Percentiles rank a stretch among this genome's conserved stretches.
Evolutionary conservation across 805 yeast genomes (phyloP).

Genomic region (Sugiyamaella valdiviana): DNA sequence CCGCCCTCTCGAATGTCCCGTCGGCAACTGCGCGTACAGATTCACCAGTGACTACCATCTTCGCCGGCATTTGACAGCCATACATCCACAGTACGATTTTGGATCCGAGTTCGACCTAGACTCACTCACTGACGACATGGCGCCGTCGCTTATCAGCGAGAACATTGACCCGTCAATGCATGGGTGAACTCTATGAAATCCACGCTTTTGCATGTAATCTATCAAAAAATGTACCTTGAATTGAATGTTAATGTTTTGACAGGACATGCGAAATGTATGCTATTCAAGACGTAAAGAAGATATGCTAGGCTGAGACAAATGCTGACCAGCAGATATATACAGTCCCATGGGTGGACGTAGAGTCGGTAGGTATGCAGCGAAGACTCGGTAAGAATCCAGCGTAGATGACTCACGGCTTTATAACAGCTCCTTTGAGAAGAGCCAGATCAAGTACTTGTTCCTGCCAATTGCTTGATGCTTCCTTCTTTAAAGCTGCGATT

Average conservation of each 20-base stretch:
- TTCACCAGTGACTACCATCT: constrained; percentile 36
- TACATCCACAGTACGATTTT: constrained; percentile 7
- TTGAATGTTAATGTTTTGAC: too few species aligned
- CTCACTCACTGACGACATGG: background rate
- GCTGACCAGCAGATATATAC: too few species aligned
- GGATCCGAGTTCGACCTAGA: background rate
- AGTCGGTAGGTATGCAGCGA: too few species aligned
- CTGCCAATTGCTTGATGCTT: background rate
- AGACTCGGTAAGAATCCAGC: too few species aligned
- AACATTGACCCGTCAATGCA: background rate
- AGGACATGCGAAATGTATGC: too few species aligned
- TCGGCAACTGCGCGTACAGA: constrained; percentile 28
- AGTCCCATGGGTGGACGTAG: too few species aligned
- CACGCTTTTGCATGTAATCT: too few species aligned
- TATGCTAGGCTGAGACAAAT: too few species aligned
- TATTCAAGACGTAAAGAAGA: too few species aligned
- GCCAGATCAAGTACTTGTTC: background rate
- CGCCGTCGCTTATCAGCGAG: background rate
- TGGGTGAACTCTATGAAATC: too few species aligned
- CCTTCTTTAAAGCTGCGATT: background rate
- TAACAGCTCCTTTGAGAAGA: background rate
- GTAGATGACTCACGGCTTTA: background rate
- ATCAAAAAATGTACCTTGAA: too few species aligned
- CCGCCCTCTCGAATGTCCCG: constrained; percentile 30
- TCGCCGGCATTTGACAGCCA: constrained; percentile 29